Evolutionary conservation across 2,329 filamentous ascomycete genomes (phyloP), one percentile per base, ranked within the genome.

Genomic region (Calonectria ilicicola): DNA sequence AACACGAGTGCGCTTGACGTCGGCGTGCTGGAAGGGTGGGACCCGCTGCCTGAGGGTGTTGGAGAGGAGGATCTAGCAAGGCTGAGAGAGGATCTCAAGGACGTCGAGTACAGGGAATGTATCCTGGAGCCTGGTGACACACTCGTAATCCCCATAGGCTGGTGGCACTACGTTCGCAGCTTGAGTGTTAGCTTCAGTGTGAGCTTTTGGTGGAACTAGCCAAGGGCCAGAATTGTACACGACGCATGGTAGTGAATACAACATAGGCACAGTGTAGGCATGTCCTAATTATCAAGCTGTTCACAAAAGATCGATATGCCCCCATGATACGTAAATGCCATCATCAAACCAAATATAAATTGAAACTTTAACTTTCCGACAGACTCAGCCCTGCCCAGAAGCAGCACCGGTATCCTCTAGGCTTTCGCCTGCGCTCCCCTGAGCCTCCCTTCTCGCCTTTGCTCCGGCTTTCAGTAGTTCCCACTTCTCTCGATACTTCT

Each of bases 151-250:
- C 97, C 97, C 0, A 89, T 95, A 6, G 97, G 96, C 0, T 99
- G 97, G 96, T 99, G 97, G 97, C 97, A 99, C 86, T 98, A 98
- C 83, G 94, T 98, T 4, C 89, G 94, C 72, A 95, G 95, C 63
- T 82, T 98, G 79, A 95, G 91, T 69, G 91, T 94, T 23, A 98
- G 96, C 81, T 96, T 98, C 80, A 98, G 96, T 77, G 95, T 98
- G 15, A 98, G 95, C 81, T 98, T 98, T 81, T 99, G 97, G 97
- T 99, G 95, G 94, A 93, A 94, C 76, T 90, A 72, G 8, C 35
- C n/a, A 35, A 14, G 38, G 8, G 14, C 38, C 4, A 2, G 26
- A 14, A 15, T 29, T 19, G 29, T 47, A 23, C 8, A 8, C 46
- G 26, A 63, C 1, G 21, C 17, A 17, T 19, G 14, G 9, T 27